Base-by-base conservation (phyloP, 108 stramenopile genomes). In the Bacterosira constricta region DNA sequence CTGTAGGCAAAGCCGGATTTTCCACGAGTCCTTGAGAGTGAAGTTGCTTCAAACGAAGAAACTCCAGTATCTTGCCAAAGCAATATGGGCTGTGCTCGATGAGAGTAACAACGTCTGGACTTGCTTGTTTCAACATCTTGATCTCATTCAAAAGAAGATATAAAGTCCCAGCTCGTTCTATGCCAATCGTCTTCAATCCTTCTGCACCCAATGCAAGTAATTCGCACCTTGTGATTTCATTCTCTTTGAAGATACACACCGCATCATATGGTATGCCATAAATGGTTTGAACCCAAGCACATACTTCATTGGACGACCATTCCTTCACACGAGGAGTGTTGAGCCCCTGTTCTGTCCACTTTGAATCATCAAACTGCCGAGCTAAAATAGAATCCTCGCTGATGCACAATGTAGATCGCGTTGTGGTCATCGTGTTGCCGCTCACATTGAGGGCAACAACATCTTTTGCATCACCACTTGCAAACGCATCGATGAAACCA, bases 11-110 rank as follows among this genome's bases (percentile, higher is more conserved):
- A 2, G n/a, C 55, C 17, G 73, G 73, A 50, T 66, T 32, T 31
- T 66, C 20, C 0, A 66, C 46, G 4, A 76, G 66, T n/a, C 41
- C 57, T n/a, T 52, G 34, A 1, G 37, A 57, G 37, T 59, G 23
- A 58, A 50, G 32, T 9, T 18, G 15, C 44, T 59, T 70, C 46
- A 65, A 21, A 15, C 68, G 67, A 20, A 77, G 76, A 41, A 36
- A 63, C 35, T 77, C 66, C n/a, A 69, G 53, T 23, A 79, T 71
- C 35, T 67, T 71, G 13, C 59, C 76, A 69, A 77, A 77, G 61
- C 76, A 66, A 57, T 80, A 80, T 25, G 79, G 79, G 27, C 66
- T 61, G 41, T 73, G 72, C 10, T 80, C 79, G 37, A 79, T 71
- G 18, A 79, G 53, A 1, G 76, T 69, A 20, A 61, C 50, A 10